Conservation (phyloP, 2,329 filamentous ascomycete genomes). For the Ciborinia camelliae region DNA sequence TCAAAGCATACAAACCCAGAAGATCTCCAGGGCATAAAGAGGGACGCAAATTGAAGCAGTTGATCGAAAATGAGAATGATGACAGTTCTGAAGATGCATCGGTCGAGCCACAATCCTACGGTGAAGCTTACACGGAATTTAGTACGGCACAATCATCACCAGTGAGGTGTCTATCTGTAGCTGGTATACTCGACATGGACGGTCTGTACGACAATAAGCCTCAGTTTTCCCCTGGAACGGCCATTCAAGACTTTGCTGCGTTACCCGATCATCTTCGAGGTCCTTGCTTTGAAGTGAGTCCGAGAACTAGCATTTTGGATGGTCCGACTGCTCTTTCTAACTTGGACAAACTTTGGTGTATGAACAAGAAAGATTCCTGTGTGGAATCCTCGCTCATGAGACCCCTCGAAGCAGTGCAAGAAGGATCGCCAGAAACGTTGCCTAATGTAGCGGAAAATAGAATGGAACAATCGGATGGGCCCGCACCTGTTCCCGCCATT, state of each 20-base stretch:
- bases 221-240: neutral
- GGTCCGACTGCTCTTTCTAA: neutral
- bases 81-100: neutral
- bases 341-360: neutral
- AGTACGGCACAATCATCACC: conserved; percentile 14
- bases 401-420: neutral
- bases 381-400: neutral
- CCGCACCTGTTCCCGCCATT: conserved; percentile 2
- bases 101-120: neutral
- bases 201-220: conserved; percentile 11
- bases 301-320: conserved; percentile 9
- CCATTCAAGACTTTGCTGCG: conserved; percentile 13
- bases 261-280: conserved; percentile 11
- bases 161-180: neutral
- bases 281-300: conserved; percentile 15
- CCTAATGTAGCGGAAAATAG: neutral
- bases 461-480: conserved; percentile 14
- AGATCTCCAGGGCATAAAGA: neutral
- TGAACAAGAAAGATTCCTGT: conserved; percentile 9
- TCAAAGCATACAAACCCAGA: neutral
- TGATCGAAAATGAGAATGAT: neutral
- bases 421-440: neutral
- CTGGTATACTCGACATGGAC: conserved; percentile 9
- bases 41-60: neutral
- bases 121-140: neutral